Percentiles rank a stretch among this genome's conserved stretches.
Evolutionary conservation across 805 yeast species (phyloP).

Genomic region (Deakozyma indianensis): DNA sequence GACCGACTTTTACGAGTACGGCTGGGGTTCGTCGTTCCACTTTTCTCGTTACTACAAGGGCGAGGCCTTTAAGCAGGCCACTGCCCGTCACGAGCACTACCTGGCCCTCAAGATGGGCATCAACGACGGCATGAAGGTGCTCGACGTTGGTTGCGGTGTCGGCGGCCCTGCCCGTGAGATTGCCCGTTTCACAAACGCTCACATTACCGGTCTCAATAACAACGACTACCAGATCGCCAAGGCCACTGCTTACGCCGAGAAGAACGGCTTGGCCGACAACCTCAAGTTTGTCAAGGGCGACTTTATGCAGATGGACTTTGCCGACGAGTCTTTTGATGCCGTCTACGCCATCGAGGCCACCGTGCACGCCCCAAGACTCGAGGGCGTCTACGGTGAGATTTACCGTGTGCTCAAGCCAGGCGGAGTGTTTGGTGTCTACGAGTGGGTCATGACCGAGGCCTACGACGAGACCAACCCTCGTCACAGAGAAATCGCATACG

Average conservation of each 20-base stretch:
- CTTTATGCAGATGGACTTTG: constrained; percentile 98
- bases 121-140: constrained; percentile 65
- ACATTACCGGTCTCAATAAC: constrained; percentile 83
- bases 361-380: constrained; percentile 91
- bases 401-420: constrained; percentile 95
- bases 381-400: constrained; percentile 90
- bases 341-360: constrained; percentile 98
- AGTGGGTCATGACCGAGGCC: constrained; percentile 96
- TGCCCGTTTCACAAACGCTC: constrained; percentile 75
- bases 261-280: constrained; percentile 51
- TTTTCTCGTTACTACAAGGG: constrained; percentile 89
- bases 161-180: constrained; percentile 99
- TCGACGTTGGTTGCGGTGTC: constrained; percentile 98
- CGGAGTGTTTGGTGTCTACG: constrained; percentile 94
- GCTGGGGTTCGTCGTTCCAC: constrained; percentile 99
- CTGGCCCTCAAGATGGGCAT: constrained; percentile 79
- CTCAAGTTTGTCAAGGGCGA: constrained; percentile 88
- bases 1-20: constrained; percentile 96
- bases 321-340: constrained; percentile 80
- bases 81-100: constrained; percentile 90
- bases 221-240: constrained; percentile 91
- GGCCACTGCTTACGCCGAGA: constrained; percentile 68
- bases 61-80: constrained; percentile 85
- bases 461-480: constrained; percentile 78
- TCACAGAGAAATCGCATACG: constrained; percentile 91